Evolutionary conservation across 148 eudicot species (phyloP).

Genomic region (Heliosperma pusillum): DNA sequence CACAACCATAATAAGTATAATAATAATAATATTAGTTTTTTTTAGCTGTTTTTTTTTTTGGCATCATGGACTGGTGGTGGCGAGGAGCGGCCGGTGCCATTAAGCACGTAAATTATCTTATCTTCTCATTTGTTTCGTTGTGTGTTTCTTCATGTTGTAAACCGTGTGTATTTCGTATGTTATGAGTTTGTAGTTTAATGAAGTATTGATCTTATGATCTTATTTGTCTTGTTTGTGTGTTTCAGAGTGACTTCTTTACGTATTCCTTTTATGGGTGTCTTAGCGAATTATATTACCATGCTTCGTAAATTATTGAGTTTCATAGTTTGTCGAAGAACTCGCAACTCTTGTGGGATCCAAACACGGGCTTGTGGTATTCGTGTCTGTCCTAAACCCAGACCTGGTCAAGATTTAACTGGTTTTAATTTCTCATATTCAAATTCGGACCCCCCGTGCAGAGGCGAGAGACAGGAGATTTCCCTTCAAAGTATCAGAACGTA

Average conservation of each 20-base stretch:
- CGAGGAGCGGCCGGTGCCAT: slow-evolving; percentile 32
- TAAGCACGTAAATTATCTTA: slow-evolving; percentile 21
- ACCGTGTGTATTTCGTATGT: not conserved
- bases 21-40: not conserved
- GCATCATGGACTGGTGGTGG: slow-evolving; percentile 38
- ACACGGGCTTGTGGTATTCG: not conserved
- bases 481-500: slow-evolving; percentile 47
- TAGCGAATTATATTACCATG: not conserved
- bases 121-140: not conserved
- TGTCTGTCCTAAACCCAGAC: not conserved
- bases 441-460: slow-evolving; percentile 35
- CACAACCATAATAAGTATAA: not conserved
- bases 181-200: not conserved
- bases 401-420: not conserved
- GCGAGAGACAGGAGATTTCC: slow-evolving; percentile 38
- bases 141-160: not conserved
- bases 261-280: too few relatives aligned
- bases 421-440: not conserved
- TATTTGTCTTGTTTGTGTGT: not conserved
- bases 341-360: too few relatives aligned
- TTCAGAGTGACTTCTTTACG: too few relatives aligned
- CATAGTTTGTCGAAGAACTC: not conserved
- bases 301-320: not conserved
- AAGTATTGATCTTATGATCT: not conserved
- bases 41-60: not conserved